These are phyloP conservation scores for Lyophyllum shimeji DNA, from an alignment of 768 basidiomycete genomes.

Conservation along the genomic window DNA sequence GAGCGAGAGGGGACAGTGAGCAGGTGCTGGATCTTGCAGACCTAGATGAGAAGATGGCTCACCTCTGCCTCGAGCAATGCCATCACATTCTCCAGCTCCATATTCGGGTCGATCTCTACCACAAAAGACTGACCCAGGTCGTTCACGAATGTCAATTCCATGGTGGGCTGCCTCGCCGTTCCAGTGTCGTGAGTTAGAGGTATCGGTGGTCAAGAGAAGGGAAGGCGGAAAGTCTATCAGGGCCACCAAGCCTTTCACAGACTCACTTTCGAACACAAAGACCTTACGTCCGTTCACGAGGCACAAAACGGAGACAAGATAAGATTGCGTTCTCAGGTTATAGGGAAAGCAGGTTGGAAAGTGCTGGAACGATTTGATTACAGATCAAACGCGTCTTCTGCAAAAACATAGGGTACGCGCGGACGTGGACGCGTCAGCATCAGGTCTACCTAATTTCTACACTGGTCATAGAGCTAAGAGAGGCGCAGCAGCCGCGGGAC, in stretches of 20 bases:
- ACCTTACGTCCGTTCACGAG: background rate
- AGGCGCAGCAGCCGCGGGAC: background rate
- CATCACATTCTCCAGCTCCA: constrained; percentile 92
- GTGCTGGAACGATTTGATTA: constrained; percentile 20
- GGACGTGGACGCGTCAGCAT: constrained; percentile 9
- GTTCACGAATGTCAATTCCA: constrained; percentile 73
- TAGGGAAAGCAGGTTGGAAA: constrained; percentile 12
- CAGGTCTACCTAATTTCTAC: constrained; percentile 3
- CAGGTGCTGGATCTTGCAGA: background rate
- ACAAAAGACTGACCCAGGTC: constrained; percentile 63
- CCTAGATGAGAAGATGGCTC: constrained; percentile 26
- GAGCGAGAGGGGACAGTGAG: background rate
- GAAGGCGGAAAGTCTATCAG: background rate
- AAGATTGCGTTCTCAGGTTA: background rate
- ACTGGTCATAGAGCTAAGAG: background rate
- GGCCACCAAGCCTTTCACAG: constrained; percentile 11
- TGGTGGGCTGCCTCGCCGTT: constrained; percentile 27
- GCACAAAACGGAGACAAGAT: background rate
- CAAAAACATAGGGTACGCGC: constrained; percentile 6
- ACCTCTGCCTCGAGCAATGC: constrained; percentile 96
- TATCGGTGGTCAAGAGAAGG: background rate
- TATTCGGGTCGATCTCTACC: constrained; percentile 85
- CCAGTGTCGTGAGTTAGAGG: constrained; percentile 4
- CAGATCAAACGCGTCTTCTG: constrained; percentile 15
- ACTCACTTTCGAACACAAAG: background rate